Percentiles rank a stretch among this genome's conserved stretches.
Evolutionary conservation across 441 rosid species (phyloP).

Genomic region (Aquilaria agallochum): DNA sequence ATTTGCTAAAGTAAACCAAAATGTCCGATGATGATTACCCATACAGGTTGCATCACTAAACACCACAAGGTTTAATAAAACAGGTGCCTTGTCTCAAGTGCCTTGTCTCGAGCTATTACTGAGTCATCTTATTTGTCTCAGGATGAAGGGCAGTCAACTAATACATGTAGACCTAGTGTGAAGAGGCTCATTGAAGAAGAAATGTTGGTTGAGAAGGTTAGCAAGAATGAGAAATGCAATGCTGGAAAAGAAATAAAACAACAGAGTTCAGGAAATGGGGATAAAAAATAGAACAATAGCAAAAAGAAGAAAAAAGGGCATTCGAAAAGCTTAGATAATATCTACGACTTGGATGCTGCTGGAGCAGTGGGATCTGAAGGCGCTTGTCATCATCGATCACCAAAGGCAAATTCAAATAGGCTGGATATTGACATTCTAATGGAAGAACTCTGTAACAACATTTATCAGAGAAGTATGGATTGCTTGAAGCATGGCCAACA

Average conservation of each 20-base stretch:
- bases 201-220: constrained; percentile 50
- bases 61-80: too few relatives aligned
- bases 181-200: constrained; percentile 95
- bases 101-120: constrained; percentile 12
- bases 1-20: too few relatives aligned
- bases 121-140: constrained; percentile 25
- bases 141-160: constrained; percentile 34
- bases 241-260: constrained; percentile 37
- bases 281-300: constrained; percentile 36
- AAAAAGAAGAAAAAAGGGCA: constrained; percentile 50
- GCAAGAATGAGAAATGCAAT: constrained; percentile 32
- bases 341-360: constrained; percentile 34
- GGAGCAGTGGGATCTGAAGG: constrained; percentile 31
- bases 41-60: neutral
- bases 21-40: too few relatives aligned
- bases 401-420: constrained; percentile 29
- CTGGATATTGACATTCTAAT: constrained; percentile 52
- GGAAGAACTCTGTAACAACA: constrained; percentile 30
- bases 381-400: constrained; percentile 23
- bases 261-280: constrained; percentile 43
- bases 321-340: constrained; percentile 50
- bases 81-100: too few relatives aligned
- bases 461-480: neutral
- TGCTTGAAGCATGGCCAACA: constrained; percentile 37
- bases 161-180: constrained; percentile 60